Evolutionary conservation across 2,329 filamentous ascomycete species (phyloP), one percentile per base, ranked within the genome.

Genomic region (Pseudogymnoascus sp.): DNA sequence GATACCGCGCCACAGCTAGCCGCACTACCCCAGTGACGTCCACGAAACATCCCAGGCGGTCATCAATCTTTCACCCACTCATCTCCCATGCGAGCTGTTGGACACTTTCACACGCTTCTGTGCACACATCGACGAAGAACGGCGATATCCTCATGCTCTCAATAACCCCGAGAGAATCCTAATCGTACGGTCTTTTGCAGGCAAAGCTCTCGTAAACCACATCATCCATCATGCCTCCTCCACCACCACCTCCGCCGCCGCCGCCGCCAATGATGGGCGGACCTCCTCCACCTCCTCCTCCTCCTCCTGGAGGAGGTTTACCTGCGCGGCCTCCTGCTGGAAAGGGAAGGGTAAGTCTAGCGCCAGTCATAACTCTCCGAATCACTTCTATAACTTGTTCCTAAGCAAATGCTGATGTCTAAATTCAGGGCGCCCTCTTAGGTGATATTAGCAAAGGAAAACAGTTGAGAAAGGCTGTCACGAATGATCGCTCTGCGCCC

Each of bases 401-500:
- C 58, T 67, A 61, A 65, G 63, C 65, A 66, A 66, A 63, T 39
- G 63, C 18, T 60, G 64, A 66, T 65, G 66, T 63, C 66, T 59
- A 64, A 63, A 63, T 61, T 21, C 69, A 97, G 93, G 88, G 88
- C 69, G 92, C 93, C 61, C 81, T 99, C 36, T 83, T 97, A 48
- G 82, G 85, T 71, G 93, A 97, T 74, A 99, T 99, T 69, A 79
- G 80, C 67, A 96, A 95, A 74, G 94, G 93, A 66, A 81, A 78
- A 67, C 78, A 79, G 64, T 80, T 97, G 63, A 96, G 89, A 76
- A 97, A 96, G 75, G 81, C 90, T 33, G 87, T 91, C 62, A 90
- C 92, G 68, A 97, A 97, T 76, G 93, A 97, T 74, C 87, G 93
- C 74, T 97, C 92, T 21, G 90, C 90, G 6, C 93, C 93, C 0